Evolutionary conservation across 495 filamentous ascomycete genomes (phyloP), one percentile per base, ranked within the genome.

Genomic region (Parathielavia appendiculata): DNA sequence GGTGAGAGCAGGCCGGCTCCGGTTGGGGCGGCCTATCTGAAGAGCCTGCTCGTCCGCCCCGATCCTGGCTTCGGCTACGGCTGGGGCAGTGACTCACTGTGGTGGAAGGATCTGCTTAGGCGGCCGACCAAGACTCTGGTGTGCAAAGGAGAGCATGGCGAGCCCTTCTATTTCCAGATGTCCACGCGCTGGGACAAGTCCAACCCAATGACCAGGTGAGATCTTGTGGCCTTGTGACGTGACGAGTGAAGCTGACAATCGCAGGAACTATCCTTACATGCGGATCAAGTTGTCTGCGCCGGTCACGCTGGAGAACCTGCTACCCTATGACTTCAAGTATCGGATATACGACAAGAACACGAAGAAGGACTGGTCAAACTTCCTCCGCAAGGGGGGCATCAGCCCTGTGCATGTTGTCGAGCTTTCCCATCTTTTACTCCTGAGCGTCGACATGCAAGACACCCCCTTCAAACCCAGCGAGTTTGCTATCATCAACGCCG

Each of bases 311-410:
- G 91, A 98, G 68, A 98, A 98, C 66, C 77, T 98, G 26, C 78
- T 98, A 26, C 93, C 93, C 0, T 97, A 88, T 65, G 95, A 97
- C 73, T 98, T 98, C 86, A 97, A 97, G 70, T 97, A 97, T 69
- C 83, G 91, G 54, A 97, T 98, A 22, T 97, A 97, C 66, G 93
- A 98, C 75, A 95, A 91, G 76, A 93, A 95, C 70, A 97, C 91
- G 0, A 91, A 88, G 75, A 93, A 95, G 69, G 92, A 98, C 70
- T 98, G 95, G 93, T 92, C 91, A 0, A 98, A 98, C 67, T 98
- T 98, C 76, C 72, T 98, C 20, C 81, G 93, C 52, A 97, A 95
- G 71, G 93, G 93, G 11, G 93, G 93, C 20, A 86, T 96, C 47
- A 97, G 93, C 69, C 93, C 93, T 1, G 92, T 97, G 2, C 93